Conservation (phyloP, 2,329 filamentous ascomycete species). For the Fusarium sp. region DNA sequence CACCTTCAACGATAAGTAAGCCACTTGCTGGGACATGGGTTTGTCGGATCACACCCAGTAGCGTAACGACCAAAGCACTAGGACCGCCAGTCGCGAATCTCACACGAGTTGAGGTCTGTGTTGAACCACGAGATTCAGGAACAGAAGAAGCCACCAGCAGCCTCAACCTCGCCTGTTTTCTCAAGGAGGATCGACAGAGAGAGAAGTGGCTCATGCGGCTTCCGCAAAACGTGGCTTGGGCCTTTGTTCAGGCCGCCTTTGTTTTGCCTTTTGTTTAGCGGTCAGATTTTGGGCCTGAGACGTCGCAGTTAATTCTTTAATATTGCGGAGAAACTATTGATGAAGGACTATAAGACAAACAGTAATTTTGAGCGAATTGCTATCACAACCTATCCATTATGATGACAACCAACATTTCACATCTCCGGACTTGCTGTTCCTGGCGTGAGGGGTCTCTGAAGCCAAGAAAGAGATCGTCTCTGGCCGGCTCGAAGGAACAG, state of each 20-base stretch:
- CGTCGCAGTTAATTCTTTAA: slow-evolving; percentile 19
- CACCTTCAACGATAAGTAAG: slow-evolving; percentile 30
- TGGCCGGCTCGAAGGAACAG: slow-evolving; percentile 12
- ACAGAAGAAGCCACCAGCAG: slow-evolving; percentile 14
- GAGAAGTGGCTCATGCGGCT: slow-evolving; percentile 38
- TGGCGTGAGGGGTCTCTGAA: slow-evolving; percentile 34
- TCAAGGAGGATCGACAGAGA: slow-evolving; percentile 29
- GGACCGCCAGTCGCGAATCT: slow-evolving; percentile 26
- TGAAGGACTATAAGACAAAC: slow-evolving; percentile 10
- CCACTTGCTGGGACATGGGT: slow-evolving; percentile 32
- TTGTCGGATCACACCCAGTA: slow-evolving; percentile 27
- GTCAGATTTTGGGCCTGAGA: slow-evolving; percentile 26
- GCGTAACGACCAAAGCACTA: slow-evolving; percentile 31
- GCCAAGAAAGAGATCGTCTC: slow-evolving; percentile 26
- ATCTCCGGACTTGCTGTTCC: slow-evolving; percentile 30
- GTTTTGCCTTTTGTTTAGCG: slow-evolving; percentile 35
- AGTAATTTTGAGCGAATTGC: slow-evolving; percentile 7
- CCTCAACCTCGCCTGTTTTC: slow-evolving; percentile 30
- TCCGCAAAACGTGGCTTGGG: slow-evolving; percentile 46
- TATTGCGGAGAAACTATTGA: slow-evolving; percentile 16
- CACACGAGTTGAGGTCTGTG: slow-evolving; percentile 36
- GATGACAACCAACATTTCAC: background rate
- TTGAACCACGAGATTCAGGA: slow-evolving; percentile 32
- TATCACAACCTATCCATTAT: background rate
- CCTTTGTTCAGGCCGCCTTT: slow-evolving; percentile 29